Conservation (phyloP, 345 rosid species). For the Psidium guajava region DNA sequence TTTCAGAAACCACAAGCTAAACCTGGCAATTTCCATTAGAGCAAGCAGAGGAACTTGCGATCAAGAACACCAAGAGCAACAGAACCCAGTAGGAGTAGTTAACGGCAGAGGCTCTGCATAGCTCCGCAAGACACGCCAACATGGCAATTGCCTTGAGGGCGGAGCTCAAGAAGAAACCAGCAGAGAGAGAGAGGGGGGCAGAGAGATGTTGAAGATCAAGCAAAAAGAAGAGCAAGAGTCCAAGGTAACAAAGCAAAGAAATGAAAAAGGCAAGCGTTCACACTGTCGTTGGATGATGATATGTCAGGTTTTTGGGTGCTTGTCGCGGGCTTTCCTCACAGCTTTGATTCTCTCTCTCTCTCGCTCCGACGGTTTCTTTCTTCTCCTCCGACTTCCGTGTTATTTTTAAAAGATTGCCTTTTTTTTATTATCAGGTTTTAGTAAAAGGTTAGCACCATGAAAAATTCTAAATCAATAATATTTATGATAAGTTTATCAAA, state of each 20-base stretch:
- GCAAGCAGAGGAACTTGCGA: constrained; percentile 32
- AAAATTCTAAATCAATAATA: no score
- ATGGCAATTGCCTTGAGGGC: neutral
- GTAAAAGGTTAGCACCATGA: neutral
- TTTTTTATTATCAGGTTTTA: neutral
- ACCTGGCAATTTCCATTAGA: constrained; percentile 74
- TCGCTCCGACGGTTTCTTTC: neutral
- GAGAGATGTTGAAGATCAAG: neutral
- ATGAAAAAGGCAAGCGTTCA: neutral
- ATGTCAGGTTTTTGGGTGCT: neutral
- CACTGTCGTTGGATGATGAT: neutral
- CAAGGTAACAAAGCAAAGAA: constrained; percentile 8
- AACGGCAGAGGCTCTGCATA: constrained; percentile 15
- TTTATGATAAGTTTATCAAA: no score
- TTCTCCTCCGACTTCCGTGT: neutral
- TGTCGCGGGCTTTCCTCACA: neutral
- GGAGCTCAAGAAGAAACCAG: constrained; percentile 1
- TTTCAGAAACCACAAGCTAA: neutral
- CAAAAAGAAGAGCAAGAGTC: constrained; percentile 4
- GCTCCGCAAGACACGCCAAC: constrained; percentile 6
- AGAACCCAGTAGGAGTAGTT: constrained; percentile 8
- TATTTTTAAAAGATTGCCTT: neutral
- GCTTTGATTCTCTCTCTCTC: neutral
- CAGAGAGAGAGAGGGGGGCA: constrained; percentile 6
- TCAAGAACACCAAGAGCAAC: constrained; percentile 20